Conservation (phyloP, 768 basidiomycete genomes). For the Tylopilus sp. region DNA sequence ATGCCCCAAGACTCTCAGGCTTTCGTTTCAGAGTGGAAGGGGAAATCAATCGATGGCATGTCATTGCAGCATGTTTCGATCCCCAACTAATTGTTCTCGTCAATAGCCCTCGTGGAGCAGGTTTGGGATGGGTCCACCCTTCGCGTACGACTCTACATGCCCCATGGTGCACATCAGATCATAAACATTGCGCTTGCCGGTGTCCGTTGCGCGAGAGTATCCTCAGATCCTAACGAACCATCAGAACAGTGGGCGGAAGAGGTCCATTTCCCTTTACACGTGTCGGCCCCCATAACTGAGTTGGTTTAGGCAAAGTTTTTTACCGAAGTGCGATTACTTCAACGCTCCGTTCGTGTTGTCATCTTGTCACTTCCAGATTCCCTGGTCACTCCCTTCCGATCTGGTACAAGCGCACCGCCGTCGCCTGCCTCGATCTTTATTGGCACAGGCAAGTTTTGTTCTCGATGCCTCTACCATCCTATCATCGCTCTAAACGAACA, state of each 20-base stretch:
- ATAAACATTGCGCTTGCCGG: conserved; percentile 84
- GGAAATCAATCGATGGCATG: conserved; percentile 82
- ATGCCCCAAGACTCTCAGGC: conserved; percentile 90
- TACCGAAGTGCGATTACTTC: conserved; percentile 83
- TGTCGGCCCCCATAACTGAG: background rate
- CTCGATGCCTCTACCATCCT: background rate
- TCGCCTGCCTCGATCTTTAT: conserved; percentile 84
- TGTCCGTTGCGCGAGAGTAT: conserved; percentile 67
- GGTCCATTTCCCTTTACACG: conserved; percentile 40
- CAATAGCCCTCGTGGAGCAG: conserved; percentile 86
- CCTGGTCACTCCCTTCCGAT: conserved; percentile 77
- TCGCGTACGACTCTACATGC: conserved; percentile 83
- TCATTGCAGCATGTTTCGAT: conserved; percentile 1
- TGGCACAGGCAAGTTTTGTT: conserved; percentile 58
- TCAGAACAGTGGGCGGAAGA: conserved; percentile 90
- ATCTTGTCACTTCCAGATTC: conserved; percentile 79
- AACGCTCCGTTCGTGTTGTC: conserved; percentile 70
- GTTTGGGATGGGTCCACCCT: conserved; percentile 91
- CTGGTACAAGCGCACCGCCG: conserved; percentile 49
- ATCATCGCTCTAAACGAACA: background rate
- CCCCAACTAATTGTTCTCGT: conserved; percentile 6
- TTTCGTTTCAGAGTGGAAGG: conserved; percentile 90
- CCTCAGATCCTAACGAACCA: conserved; percentile 69
- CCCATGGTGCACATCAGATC: conserved; percentile 87
- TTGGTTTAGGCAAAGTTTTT: conserved; percentile 82